These are phyloP conservation scores for Penicillium carneum DNA, from an alignment of 2,329 filamentous ascomycete species.

Conservation along the genomic window DNA sequence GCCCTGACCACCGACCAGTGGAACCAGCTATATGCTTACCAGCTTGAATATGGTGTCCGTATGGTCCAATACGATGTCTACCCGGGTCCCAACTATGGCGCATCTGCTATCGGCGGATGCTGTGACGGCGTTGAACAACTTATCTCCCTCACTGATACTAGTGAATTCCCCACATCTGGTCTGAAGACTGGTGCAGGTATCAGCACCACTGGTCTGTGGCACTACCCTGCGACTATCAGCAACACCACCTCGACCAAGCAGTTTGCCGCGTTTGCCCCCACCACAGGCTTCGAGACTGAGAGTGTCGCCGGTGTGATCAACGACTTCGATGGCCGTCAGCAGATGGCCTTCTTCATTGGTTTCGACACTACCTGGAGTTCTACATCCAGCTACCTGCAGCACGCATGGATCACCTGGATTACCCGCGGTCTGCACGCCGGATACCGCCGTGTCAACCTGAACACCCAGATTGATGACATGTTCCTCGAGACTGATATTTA, in stretches of 20 bases:
- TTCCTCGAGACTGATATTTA: conserved; percentile 63
- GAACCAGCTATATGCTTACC: conserved; percentile 64
- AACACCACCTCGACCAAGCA: conserved; percentile 62
- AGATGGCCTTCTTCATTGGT: conserved; percentile 68
- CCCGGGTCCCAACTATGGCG: conserved; percentile 61
- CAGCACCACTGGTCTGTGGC: conserved; percentile 62
- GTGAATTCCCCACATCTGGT: conserved; percentile 63
- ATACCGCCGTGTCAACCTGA: conserved; percentile 63
- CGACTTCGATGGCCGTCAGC: conserved; percentile 63
- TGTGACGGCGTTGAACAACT: conserved; percentile 61
- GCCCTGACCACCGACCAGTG: conserved; percentile 65
- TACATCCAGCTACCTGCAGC: conserved; percentile 66
- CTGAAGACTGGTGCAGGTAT: conserved; percentile 60
- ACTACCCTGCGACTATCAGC: conserved; percentile 65
- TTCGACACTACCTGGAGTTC: conserved; percentile 62
- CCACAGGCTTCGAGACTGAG: conserved; percentile 48
- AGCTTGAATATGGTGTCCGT: conserved; percentile 64
- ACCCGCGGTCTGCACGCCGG: conserved; percentile 65
- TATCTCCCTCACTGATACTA: conserved; percentile 62
- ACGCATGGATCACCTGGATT: conserved; percentile 69
- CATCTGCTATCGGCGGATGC: conserved; percentile 54
- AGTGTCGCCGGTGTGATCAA: conserved; percentile 67
- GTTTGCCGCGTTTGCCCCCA: conserved; percentile 62
- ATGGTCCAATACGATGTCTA: conserved; percentile 68
- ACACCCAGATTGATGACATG: conserved; percentile 69